Evolutionary conservation across 2,329 filamentous ascomycete genomes (phyloP), one percentile per base, ranked within the genome.

Genomic region (Teratosphaeria epicoccoides): DNA sequence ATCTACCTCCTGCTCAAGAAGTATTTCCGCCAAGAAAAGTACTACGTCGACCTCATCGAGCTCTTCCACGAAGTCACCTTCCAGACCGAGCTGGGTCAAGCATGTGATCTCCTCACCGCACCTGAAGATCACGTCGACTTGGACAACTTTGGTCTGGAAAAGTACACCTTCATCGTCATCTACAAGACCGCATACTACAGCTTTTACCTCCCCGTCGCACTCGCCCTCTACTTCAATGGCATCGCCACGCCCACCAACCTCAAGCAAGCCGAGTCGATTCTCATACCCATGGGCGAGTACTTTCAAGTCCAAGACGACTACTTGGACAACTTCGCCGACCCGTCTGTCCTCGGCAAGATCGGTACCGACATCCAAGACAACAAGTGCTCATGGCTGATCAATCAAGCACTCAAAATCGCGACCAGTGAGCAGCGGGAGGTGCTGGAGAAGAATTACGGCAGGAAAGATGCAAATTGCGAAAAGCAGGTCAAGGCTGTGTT

Each of bases 161-260:
- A 95, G 79, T 95, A 95, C 78, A 83, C 78, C 64, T 98, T 97
- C 79, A 98, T 98, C 66, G 93, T 98, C 74, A 87, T 95, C 73
- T 97, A 95, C 83, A 98, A 98, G 83, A 98, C 93, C 23, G 90
- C 93, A 49, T 98, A 94, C 78, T 98, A 98, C 79, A 94, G 87
- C 66, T 98, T 98, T 80, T 97, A 97, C 76, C 85, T 98, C 12
- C 93, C 93, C 53, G 89, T 98, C 51, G 91, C 89, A 9, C 81
- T 98, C 44, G 88, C 93, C 4, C 78, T 98, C 63, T 78, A 91
- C 76, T 85, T 89, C 73, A 81, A 90, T 60, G 84, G 88, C 66
- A 78, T 90, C 55, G 93, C 91, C 22, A 93, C 88, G 7, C 81
- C 84, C 24, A 81, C 86, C 73, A 97, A 96, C 76, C 82, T 98